These are phyloP conservation scores for Pleurostoma richardsiae DNA, from an alignment of 2,329 filamentous ascomycete genomes.

Conservation along the genomic window DNA sequence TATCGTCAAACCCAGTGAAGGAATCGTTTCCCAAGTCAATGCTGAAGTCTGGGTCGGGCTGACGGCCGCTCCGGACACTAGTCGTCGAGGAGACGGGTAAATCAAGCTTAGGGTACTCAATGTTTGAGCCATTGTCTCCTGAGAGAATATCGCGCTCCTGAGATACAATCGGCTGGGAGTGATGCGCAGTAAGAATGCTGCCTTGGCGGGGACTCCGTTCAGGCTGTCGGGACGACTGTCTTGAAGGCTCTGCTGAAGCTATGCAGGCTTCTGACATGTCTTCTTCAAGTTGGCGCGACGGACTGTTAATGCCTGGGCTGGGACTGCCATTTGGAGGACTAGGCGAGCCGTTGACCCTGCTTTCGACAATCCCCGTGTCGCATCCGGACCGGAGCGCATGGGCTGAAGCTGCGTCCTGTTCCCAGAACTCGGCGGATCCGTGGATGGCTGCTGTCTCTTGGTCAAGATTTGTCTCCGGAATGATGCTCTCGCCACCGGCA, in stretches of 20 bases:
- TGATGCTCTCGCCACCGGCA: conserved; percentile 11
- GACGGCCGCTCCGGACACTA: conserved; percentile 42
- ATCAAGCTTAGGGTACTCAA: conserved; percentile 22
- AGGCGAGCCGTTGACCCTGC: no score
- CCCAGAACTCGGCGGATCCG: no score
- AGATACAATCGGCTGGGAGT: no score
- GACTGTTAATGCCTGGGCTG: conserved; percentile 12
- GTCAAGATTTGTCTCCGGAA: conserved; percentile 14
- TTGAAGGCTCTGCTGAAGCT: conserved; percentile 1
- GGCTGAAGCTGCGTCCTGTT: no score
- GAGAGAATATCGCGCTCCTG: no score
- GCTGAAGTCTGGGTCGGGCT: conserved; percentile 37
- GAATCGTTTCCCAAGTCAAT: neutral
- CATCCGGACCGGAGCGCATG: no score
- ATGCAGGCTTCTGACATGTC: conserved; percentile 14
- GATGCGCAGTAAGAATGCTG: no score
- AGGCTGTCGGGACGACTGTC: neutral
- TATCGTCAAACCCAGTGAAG: neutral
- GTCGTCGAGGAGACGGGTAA: conserved; percentile 28
- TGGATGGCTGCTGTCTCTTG: neutral
- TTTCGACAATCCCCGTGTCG: no score
- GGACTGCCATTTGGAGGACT: no score
- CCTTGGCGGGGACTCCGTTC: neutral
- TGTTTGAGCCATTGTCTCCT: conserved; percentile 1
- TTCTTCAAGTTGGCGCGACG: conserved; percentile 20